Evolutionary conservation across 2,329 filamentous ascomycete species (phyloP).

Genomic region (Fusarium temperatum): DNA sequence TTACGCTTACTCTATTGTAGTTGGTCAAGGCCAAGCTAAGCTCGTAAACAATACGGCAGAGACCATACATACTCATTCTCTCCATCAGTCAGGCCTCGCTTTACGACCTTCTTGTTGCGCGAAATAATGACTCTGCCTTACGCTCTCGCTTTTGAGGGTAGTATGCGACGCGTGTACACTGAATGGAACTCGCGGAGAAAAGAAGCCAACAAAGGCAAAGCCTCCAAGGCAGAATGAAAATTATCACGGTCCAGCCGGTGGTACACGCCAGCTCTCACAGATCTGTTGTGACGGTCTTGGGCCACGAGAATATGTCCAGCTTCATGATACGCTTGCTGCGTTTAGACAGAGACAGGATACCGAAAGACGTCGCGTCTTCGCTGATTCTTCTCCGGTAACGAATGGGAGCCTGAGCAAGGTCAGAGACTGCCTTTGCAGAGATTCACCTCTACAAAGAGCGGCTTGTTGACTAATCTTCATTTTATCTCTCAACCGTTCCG

Average conservation of each 20-base stretch:
- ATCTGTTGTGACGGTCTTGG: fast-evolving
- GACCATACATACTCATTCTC: neutral
- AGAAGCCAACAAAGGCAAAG: neutral
- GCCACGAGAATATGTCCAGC: neutral
- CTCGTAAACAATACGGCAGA: neutral
- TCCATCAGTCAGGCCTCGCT: neutral
- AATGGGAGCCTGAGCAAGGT: fast-evolving
- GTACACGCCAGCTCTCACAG: neutral
- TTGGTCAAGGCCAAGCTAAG: neutral
- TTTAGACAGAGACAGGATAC: too few relatives aligned
- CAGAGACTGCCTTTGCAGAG: fast-evolving
- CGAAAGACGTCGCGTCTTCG: neutral
- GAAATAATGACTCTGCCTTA: neutral
- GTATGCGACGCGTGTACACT: neutral
- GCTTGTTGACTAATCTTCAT: neutral
- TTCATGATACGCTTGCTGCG: neutral
- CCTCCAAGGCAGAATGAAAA: fast-evolving
- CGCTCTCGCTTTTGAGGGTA: neutral
- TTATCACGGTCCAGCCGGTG: neutral
- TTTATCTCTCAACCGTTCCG: fast-evolving
- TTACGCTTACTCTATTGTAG: neutral
- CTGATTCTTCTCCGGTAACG: too few relatives aligned
- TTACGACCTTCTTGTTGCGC: neutral
- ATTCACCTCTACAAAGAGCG: neutral
- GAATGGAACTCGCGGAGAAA: fast-evolving